Evolutionary conservation across 805 yeast genomes (phyloP), one percentile per base, ranked within the genome.

Genomic region (Monosporozyma aquatica): DNA sequence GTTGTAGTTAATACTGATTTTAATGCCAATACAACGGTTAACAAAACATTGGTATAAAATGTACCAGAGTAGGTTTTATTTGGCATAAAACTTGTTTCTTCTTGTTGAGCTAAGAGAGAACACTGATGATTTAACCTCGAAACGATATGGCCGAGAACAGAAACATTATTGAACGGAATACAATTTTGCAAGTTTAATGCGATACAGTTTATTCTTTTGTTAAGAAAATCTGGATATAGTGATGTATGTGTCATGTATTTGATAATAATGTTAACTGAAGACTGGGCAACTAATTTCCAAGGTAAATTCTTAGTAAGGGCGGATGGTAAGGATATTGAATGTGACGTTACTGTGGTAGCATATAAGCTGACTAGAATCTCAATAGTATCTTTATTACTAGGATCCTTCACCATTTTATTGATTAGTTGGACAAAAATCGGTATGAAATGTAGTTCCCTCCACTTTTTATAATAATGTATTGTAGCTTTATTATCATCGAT

Each of bases 401-500:
- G 33, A 23, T 30, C 10, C 27, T 27, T 21, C 13, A 13, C 13
- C 18, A 40, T 21, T 25, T 43, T 38, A 14, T 35, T 43, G 8
- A 43, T 32, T 8, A 47, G 37, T 9, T 34, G 26, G 9, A 17
- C 24, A 56, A 56, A 54, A 2, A 54, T 33, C 3, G 63, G 61
- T n/a, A 58, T 23, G 38, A 53, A 54, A 20, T 40, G 36, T 3
- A 41, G 24, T 6, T 30, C 9, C 41, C 45, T 50, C 63, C 63
- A 58, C n/a, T 29, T 38, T 1, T 37, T 17, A 41, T 58, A 56
- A 6, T 41, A 24, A 5, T 29, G 29, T 1, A 9, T n/a, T 1
- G 53, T 50, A 3, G 36, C 25, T 6, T 59, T 57, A 3, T 48
- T 41, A 14, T 46, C 58, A 46, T 61, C 65, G 11, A 58, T 26